A percentile compares a stretch with the other conserved stretches of the same genome.
Conservation (phyloP, 2,329 filamentous ascomycete species). For the Juglanconis sp. region DNA sequence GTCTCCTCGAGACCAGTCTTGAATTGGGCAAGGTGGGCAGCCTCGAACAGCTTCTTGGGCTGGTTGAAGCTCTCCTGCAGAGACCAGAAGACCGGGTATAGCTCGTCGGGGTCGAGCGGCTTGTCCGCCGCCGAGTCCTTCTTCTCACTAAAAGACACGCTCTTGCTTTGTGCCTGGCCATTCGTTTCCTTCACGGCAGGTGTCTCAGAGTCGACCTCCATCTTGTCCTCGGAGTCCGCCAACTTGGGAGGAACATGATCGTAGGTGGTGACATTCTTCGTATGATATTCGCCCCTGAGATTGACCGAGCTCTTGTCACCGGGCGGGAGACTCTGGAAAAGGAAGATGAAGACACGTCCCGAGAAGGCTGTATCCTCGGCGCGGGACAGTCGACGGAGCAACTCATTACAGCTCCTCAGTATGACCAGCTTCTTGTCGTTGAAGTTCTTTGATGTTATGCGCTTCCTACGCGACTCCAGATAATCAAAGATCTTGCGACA, state of each 20-base stretch:
- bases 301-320: conserved; percentile 98
- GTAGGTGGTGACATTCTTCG: conserved; percentile 87
- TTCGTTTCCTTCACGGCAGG: conserved; percentile 33
- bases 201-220: conserved; percentile 62
- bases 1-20: conserved; percentile 70
- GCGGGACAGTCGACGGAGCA: conserved; percentile 87
- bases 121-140: conserved; percentile 42
- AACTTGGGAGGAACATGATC: conserved; percentile 52
- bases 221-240: conserved; percentile 44
- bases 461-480: conserved; percentile 86
- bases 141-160: conserved; percentile 42
- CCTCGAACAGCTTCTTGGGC: conserved; percentile 76
- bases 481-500: conserved; percentile 93
- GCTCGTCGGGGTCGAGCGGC: conserved; percentile 61
- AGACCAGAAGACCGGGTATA: conserved; percentile 94
- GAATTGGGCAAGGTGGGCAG: conserved; percentile 73
- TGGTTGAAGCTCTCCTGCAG: conserved; percentile 90
- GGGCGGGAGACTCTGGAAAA: conserved; percentile 96
- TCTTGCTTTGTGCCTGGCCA: conserved; percentile 36
- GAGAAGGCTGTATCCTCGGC: conserved; percentile 98
- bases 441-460: conserved; percentile 77
- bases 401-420: conserved; percentile 89
- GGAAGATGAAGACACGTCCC: conserved; percentile 94
- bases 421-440: conserved; percentile 84
- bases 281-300: conserved; percentile 89